These are phyloP conservation scores for Lepraria neglecta DNA, from an alignment of 495 filamentous ascomycete genomes.

Conservation along the genomic window DNA sequence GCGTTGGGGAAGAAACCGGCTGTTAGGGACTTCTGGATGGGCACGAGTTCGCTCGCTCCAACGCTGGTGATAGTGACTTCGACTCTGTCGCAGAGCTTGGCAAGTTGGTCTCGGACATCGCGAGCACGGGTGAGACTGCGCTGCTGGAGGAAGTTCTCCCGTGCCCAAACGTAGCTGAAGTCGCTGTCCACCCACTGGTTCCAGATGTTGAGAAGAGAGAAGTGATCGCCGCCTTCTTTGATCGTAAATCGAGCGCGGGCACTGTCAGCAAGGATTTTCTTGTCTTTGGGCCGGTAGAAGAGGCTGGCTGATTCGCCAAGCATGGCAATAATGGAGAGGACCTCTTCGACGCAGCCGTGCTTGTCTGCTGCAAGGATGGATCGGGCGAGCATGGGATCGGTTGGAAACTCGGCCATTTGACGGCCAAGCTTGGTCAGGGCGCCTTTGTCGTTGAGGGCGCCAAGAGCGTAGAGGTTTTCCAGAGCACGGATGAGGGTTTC, in stretches of 20 bases:
- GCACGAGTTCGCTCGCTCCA: conserved; percentile 62
- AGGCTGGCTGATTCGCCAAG: conserved; percentile 80
- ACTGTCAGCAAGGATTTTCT: conserved; percentile 91
- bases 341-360: conserved; percentile 87
- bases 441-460: conserved; percentile 82
- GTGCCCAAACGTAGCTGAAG: conserved; percentile 81
- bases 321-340: conserved; percentile 92
- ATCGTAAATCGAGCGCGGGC: conserved; percentile 88
- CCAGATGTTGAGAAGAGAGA: conserved; percentile 91
- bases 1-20: conserved; percentile 95
- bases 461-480: conserved; percentile 87
- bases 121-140: conserved; percentile 77
- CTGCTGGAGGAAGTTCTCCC: conserved; percentile 92
- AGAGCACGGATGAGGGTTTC: conserved; percentile 87
- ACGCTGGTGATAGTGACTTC: conserved; percentile 69
- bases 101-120: conserved; percentile 89
- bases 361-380: conserved; percentile 83
- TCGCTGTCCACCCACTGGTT: conserved; percentile 95
- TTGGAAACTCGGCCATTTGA: conserved; percentile 96
- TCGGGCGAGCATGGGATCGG: conserved; percentile 89
- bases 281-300: conserved; percentile 96
- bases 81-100: conserved; percentile 89
- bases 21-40: conserved; percentile 82
- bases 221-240: conserved; percentile 87
- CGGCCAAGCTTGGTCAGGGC: conserved; percentile 87